Evolutionary conservation across 164 flowering plant species (phyloP).

Genomic region (Cinnamomum chago): DNA sequence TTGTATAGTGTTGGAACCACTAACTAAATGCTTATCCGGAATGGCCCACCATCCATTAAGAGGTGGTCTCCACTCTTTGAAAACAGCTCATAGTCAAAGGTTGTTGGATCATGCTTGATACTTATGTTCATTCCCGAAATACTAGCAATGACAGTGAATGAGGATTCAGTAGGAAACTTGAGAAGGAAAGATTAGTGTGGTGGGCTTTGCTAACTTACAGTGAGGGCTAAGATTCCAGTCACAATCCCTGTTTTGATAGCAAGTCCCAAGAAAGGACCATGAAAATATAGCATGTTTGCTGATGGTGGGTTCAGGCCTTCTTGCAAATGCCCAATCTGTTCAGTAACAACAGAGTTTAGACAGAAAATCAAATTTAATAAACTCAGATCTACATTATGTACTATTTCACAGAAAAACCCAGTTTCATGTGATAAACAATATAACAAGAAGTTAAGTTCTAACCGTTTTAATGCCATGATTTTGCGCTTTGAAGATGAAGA

Average conservation of each 20-base stretch:
- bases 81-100: too few species aligned
- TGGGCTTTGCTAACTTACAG: constrained; percentile 37
- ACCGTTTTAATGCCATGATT: constrained; percentile 41
- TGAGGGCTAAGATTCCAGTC: constrained; percentile 57
- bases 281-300: constrained; percentile 38
- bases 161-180: not conserved
- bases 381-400: too few species aligned
- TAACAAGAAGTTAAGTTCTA: not conserved
- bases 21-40: too few species aligned
- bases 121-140: too few species aligned
- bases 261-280: constrained; percentile 29
- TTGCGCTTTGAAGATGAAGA: constrained; percentile 42
- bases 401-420: too few species aligned
- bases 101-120: too few species aligned
- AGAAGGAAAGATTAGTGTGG: not conserved
- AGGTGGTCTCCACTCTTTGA: too few species aligned
- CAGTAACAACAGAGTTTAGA: not conserved
- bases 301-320: constrained; percentile 74
- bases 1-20: too few species aligned
- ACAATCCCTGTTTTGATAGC: constrained; percentile 53
- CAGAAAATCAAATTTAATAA: not conserved
- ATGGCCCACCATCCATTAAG: too few species aligned
- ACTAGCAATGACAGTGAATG: too few species aligned
- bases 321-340: constrained; percentile 65
- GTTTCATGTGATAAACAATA: too few species aligned